These are phyloP conservation scores for Ganoderma lingzhi DNA, from an alignment of 1,284 basidiomycete species.

Conservation along the genomic window DNA sequence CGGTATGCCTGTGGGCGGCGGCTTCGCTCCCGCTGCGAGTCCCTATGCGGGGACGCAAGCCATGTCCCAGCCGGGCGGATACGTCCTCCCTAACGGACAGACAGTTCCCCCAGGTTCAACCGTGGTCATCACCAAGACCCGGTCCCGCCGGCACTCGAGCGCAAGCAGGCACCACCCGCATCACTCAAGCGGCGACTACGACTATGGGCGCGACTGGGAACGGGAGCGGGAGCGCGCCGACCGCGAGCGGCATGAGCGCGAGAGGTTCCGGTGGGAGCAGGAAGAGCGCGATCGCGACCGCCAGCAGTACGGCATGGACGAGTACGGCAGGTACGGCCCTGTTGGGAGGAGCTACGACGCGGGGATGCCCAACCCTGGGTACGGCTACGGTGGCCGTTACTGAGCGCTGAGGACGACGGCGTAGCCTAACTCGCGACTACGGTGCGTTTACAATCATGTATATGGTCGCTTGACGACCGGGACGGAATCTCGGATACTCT, in stretches of 20 bases:
- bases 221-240: slow-evolving; percentile 24
- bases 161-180: slow-evolving; percentile 33
- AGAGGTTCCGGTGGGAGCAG: slow-evolving; percentile 20
- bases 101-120: slow-evolving; percentile 30
- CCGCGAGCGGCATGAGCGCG: slow-evolving; percentile 24
- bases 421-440: background rate
- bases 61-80: slow-evolving; percentile 4
- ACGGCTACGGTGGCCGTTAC: slow-evolving; percentile 15
- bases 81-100: slow-evolving; percentile 24
- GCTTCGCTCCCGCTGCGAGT: slow-evolving; percentile 18
- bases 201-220: slow-evolving; percentile 22
- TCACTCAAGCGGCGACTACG: slow-evolving; percentile 27
- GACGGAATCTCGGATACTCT: background rate
- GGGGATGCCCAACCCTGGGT: slow-evolving; percentile 7
- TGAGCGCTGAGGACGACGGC: background rate
- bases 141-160: slow-evolving; percentile 30
- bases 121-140: slow-evolving; percentile 29
- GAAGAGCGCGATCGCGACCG: slow-evolving; percentile 12
- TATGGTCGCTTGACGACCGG: background rate
- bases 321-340: slow-evolving; percentile 17
- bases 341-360: slow-evolving; percentile 5
- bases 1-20: slow-evolving; percentile 22
- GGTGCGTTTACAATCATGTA: background rate
- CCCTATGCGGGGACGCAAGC: slow-evolving; percentile 17
- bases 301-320: slow-evolving; percentile 17